These are phyloP conservation scores for Naganishia cerealis DNA, from an alignment of 1,284 basidiomycete species.

Conservation along the genomic window DNA sequence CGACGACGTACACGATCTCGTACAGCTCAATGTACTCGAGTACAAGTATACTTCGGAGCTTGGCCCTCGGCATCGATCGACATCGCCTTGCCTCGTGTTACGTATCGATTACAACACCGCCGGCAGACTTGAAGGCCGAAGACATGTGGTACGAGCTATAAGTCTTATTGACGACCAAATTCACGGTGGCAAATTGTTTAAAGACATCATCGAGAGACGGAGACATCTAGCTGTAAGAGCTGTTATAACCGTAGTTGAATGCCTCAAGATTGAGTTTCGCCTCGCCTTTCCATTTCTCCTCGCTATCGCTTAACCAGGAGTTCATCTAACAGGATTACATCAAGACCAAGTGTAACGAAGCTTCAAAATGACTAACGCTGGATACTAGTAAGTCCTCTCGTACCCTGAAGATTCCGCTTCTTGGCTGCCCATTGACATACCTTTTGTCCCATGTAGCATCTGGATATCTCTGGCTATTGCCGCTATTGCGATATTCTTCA, in stretches of 20 bases:
- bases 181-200: background rate
- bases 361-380: constrained; percentile 10
- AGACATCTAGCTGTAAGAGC: background rate
- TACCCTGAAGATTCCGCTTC: background rate
- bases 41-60: too few species aligned
- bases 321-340: background rate
- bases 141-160: constrained; percentile 1
- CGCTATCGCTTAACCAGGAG: background rate
- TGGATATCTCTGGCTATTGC: constrained; percentile 20
- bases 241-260: background rate
- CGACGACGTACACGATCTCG: background rate
- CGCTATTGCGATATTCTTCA: constrained; percentile 13
- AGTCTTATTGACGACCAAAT: background rate
- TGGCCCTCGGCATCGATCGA: background rate
- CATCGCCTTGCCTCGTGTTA: background rate
- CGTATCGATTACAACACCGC: too few species aligned
- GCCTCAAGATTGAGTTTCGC: background rate
- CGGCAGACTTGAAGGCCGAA: background rate
- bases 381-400: constrained; percentile 19
- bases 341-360: background rate
- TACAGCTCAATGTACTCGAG: background rate
- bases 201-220: constrained; percentile 2
- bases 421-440: background rate
- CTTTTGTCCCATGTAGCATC: background rate
- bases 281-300: background rate